Evolutionary conservation across 2,329 filamentous ascomycete species (phyloP), one percentile per base, ranked within the genome.

Genomic region (Kalaharituber pfeilii): DNA sequence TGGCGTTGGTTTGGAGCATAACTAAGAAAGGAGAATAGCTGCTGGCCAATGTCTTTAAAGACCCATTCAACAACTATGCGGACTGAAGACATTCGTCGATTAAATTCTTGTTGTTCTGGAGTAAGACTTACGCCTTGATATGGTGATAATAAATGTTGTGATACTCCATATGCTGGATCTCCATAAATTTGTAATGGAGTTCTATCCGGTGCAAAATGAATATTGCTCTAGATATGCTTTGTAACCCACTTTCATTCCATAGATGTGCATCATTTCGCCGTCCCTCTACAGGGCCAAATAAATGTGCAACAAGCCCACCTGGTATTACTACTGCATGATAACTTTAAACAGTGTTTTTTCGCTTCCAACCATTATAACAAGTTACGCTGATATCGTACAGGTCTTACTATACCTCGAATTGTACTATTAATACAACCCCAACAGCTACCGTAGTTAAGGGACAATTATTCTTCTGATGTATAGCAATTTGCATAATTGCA

Each of bases 271-370:
- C 53, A 45, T 54, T 45, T 18, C 27, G 33, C 5, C 22, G 11
- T 20, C 53, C 49, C n/a, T 54, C 49, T 0, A 44, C 49, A 20
- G 30, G 49, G 2, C 30, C 53, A 51, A 39, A 54, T 13, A 54
- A 13, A 33, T 54, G 45, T 5, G 29, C 18, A 39, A 54, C 45
- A 45, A 54, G 30, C 13, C 49, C 53, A 30, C 45, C 53, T 20
- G 15, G 22, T 15, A 30, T 13, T 13, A 54, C 18, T n/a, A 54
- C 27, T 27, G 49, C 26, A 20, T 52, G 30, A 18, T 54, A 54
- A n/a, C n/a, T n/a, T 30, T 54, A 29, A 1, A 52, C 3, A 39
- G 7, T 18, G 24, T 47, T 13, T n/a, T 15, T 54, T 20, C 24
- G 1, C 15, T 52, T 44, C 49, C 22, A 51, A 27, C 44, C n/a